Base-by-base conservation (phyloP, 306 rosid genomes). In the Citrullus amarus region DNA sequence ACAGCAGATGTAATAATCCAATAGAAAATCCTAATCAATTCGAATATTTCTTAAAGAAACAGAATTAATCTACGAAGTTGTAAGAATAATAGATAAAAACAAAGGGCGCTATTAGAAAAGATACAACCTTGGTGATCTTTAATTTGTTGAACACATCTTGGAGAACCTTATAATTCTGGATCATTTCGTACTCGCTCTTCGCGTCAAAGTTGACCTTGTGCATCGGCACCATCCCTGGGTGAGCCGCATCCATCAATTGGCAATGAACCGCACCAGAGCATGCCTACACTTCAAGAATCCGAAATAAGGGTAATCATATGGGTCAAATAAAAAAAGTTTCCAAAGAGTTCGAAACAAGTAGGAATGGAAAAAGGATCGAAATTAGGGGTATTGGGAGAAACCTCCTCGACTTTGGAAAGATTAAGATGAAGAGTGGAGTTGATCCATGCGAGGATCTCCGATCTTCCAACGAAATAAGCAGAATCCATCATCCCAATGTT, bases 131-230 rank as follows among this genome's bases (percentile, higher is more conserved):
- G 25, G 97, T 92, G 82, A 95, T 90, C 74, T 95, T 95, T 78
- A 91, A 95, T 88, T 95, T 95, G 82, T 88, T 95, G 78, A 96
- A 92, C 5, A 92, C 97, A 57, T 96, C 98, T 81, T 96, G 97
- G 81, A 96, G 99, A 11, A 96, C 96, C 91, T 96, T 96, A 81
- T 92, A 96, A 58, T 96, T 96, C 91, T 96, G 98, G 65, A 96
- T 96, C 98, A 96, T 96, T 79, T 96, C 98, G 68, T 96, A 96
- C 87, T 96, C 99, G 41, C 18, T 91, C 83, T 92, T 96, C 8
- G 99, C 98, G 14, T 96, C 99, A 44, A 92, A 96, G 76, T 96
- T 96, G 79, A 92, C 99, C 87, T 96, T 96, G 86, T 96, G 96
- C 97, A 96, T 96, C 5, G 97, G 97, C 54, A 96, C 99, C 22